Conservation (phyloP, 2,329 filamentous ascomycete species). For the Colletotrichum caudatum region DNA sequence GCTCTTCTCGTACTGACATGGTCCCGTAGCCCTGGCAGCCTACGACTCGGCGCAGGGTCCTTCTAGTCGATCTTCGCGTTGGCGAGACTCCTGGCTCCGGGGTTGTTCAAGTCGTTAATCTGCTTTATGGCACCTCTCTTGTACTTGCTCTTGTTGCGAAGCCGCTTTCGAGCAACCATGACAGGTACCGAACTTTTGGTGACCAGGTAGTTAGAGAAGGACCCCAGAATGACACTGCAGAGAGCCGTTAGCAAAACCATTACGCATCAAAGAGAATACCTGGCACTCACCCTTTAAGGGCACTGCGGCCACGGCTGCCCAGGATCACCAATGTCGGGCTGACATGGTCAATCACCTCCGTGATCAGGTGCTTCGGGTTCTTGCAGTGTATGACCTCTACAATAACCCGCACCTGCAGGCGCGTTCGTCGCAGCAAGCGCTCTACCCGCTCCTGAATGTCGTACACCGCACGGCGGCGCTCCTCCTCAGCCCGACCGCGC, state of each 20-base stretch:
- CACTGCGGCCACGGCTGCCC: conserved; percentile 90
- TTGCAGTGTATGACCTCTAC: conserved; percentile 99
- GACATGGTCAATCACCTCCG: conserved; percentile 94
- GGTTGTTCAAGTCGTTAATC: conserved; percentile 84
- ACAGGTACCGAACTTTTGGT: conserved; percentile 97
- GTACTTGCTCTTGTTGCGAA: conserved; percentile 88
- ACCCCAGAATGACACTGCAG: conserved; percentile 87
- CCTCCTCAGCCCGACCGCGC: conserved; percentile 75
- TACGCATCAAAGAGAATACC: background rate
- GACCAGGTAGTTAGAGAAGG: conserved; percentile 97
- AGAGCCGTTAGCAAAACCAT: conserved; percentile 48
- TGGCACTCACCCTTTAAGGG: conserved; percentile 84
- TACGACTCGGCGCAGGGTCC: conserved; percentile 28
- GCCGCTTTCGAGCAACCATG: conserved; percentile 94
- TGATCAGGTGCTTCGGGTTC: conserved; percentile 94
- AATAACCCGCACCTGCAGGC: conserved; percentile 90
- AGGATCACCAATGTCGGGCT: conserved; percentile 93
- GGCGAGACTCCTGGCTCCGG: conserved; percentile 73
- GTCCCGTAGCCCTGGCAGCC: conserved; percentile 23
- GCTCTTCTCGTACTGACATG: conserved; percentile 6
- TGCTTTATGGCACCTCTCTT: conserved; percentile 77
- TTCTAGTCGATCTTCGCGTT: conserved; percentile 80
- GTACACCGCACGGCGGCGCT: conserved; percentile 83
- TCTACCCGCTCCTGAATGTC: conserved; percentile 87
- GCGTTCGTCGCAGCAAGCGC: conserved; percentile 89